Base-by-base conservation (phyloP, 2,329 filamentous ascomycete species). In the Fusarium decemcellulare region DNA sequence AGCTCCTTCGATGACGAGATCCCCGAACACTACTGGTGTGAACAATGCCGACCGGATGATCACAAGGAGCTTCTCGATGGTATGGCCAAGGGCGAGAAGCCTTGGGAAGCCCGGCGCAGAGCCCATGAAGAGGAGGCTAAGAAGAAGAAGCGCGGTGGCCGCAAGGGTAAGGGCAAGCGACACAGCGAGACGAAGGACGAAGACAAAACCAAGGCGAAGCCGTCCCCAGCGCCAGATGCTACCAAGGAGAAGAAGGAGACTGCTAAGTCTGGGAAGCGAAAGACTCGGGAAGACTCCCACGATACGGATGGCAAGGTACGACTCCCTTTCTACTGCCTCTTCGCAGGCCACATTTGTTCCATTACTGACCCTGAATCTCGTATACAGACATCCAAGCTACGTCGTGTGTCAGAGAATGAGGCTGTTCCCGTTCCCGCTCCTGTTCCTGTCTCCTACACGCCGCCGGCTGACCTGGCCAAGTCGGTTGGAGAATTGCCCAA, bases 21-120 rank as follows among this genome's bases (percentile, higher is more conserved):
- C 59, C 92, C 93, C 32, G 92, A 92, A 65, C 87, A 93, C 80
- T 99, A 99, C 83, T 97, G 92, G 81, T 99, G 96, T 81, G 96
- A 99, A 81, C 85, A 91, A 80, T 98, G 96, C 83, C 88, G 88
- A 55, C 96, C 96, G 1, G 88, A 94, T 59, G 90, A 95, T 67
- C 96, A 99, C 82, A 90, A 89, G 72, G 90, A 91, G 65, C 88
- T 98, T 4, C 82, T 99, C 5, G 91, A 91, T 11, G 93, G 91
- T 61, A 91, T 98, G 60, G 88, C 86, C 18, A 88, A 87, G 43
- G 96, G 95, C 6, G 93, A 97, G 81, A 92, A 91, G 80, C 92
- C 94, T 0, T 98, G 96, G 96, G 92, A 95, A 76, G 88, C 88
- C 56, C 84, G 89, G 39, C 88, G 90, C 14, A 88, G 87, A 72